A percentile compares a stretch with the other conserved stretches of the same genome.
Conservation (phyloP, 179 eudicot genomes). For the Corrigiola litoralis region DNA sequence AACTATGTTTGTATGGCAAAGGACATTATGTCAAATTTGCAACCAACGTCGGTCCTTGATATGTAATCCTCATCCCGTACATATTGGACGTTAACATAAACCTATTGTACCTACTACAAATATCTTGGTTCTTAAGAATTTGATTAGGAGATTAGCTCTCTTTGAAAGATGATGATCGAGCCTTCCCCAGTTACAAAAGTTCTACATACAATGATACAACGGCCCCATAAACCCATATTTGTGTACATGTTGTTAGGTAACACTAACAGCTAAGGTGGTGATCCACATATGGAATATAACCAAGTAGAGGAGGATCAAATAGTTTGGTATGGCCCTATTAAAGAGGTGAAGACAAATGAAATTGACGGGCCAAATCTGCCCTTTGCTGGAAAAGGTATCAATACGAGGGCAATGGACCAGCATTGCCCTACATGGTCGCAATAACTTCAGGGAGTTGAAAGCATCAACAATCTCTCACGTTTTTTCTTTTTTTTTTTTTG, state of each 20-base stretch:
- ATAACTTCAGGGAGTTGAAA: conserved; percentile 1
- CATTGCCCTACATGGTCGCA: conserved; percentile 10
- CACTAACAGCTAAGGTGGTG: neutral
- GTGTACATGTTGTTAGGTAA: neutral
- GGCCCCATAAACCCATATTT: conserved; percentile 5
- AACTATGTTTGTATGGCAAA: no score
- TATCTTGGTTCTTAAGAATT: neutral
- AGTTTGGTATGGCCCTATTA: conserved; percentile 3
- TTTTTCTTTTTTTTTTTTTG: neutral
- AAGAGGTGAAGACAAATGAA: neutral
- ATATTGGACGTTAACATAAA: neutral
- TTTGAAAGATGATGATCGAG: neutral
- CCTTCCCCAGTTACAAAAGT: conserved; percentile 21
- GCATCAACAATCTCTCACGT: neutral
- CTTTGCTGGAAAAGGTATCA: neutral
- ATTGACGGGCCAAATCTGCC: neutral
- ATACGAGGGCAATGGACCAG: neutral
- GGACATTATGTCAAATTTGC: no score
- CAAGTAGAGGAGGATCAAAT: neutral
- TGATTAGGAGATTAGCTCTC: no score
- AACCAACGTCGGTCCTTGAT: no score
- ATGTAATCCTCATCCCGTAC: neutral
- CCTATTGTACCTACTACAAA: no score
- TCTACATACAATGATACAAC: neutral
- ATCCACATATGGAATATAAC: neutral